These are phyloP conservation scores for Trichoderma endophyticum DNA, from an alignment of 2,329 filamentous ascomycete genomes.

Conservation along the genomic window DNA sequence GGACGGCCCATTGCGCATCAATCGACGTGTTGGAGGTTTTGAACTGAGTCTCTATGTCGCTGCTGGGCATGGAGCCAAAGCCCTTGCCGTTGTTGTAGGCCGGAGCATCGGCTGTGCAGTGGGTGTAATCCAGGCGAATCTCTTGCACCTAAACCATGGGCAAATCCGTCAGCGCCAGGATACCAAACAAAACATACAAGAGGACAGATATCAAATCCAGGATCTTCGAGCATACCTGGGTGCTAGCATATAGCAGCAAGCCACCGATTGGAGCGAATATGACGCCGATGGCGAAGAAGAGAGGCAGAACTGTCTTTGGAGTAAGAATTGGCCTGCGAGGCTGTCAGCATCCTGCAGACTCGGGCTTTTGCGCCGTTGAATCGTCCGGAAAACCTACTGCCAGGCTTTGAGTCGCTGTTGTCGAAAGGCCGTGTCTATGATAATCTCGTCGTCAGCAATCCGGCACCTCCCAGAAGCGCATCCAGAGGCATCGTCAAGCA, in stretches of 20 bases:
- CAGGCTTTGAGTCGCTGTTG: conserved; percentile 97
- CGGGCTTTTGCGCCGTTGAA: neutral
- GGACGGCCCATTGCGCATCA: conserved; percentile 43
- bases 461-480: neutral
- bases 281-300: conserved; percentile 87
- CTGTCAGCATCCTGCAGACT: conserved; percentile 36
- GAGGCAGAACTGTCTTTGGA: conserved; percentile 85
- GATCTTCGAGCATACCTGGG: conserved; percentile 54
- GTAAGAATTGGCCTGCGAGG: conserved; percentile 78
- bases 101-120: conserved; percentile 62
- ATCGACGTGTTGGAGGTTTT: conserved; percentile 48
- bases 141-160: conserved; percentile 69
- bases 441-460: conserved; percentile 1
- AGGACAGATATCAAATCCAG: neutral
- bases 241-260: conserved; percentile 79
- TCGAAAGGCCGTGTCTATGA: conserved; percentile 85
- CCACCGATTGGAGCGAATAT: conserved; percentile 94
- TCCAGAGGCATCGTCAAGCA: conserved; percentile 33
- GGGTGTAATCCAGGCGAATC: conserved; percentile 84
- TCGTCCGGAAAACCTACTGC: conserved; percentile 66
- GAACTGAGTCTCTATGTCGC: conserved; percentile 67
- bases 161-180: conserved; percentile 15
- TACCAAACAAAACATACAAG: neutral
- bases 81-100: conserved; percentile 28
- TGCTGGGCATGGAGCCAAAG: conserved; percentile 52